Evolutionary conservation across 345 rosid species (phyloP), one percentile per base, ranked within the genome.

Genomic region (Corchorus capsularis): DNA sequence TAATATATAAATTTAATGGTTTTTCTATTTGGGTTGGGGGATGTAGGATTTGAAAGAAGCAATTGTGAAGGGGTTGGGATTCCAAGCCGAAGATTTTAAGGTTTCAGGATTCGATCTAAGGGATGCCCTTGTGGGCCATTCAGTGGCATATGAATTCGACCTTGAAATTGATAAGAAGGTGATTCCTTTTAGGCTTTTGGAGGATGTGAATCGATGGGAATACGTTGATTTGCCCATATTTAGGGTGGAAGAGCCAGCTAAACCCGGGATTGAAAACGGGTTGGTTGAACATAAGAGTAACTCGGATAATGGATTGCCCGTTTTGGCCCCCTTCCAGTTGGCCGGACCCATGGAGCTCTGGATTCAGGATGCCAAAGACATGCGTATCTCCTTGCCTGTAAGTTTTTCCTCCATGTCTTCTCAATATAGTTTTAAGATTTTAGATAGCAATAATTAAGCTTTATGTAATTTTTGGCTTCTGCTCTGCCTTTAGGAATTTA

Each of bases 301-400:
- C 43, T 55, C 70, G 68, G 89, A 74, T 50, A 55, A 84, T 20
- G 85, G 70, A 7, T 75, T 88, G 66, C 97, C 96, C 54, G 93
- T 91, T 78, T 80, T 95, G 69, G 93, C 94, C 71, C 98, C 98
- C 10, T 95, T 95, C 70, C 99, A 93, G 86, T 89, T 95, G 71
- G 94, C 97, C 61, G 99, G 98, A 20, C 99, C 43, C 4, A 91
- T 96, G 94, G 98, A 93, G 83, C 75, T 96, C 64, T 96, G 98
- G 99, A 90, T 96, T 75, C 98, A 91, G 79, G 98, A 96, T 76
- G 99, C 98, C 99, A 82, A 88, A 70, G 84, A 95, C 80, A 89
- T 95, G 90, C 90, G 99, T 13, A 72, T 95, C 63, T 91, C 96
- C 0, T 82, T 95, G 61, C 98, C 99, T 2, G 98, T 90, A 79